phyloP scores from a whole-genome alignment of 73 alveolate genomes.

The Paramecium bursaria region DNA sequence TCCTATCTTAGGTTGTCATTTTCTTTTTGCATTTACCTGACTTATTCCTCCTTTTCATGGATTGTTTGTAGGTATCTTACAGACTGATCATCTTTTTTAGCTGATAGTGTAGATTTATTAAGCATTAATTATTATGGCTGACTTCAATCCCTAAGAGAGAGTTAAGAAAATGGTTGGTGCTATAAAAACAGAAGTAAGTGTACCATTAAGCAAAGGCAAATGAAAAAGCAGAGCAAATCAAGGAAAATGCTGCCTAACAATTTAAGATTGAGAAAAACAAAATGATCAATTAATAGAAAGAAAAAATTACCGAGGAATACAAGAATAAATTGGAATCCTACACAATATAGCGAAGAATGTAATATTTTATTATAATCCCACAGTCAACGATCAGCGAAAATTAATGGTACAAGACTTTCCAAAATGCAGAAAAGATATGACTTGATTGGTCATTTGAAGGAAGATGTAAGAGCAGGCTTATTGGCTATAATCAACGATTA shows the following conservation, averaged over 20 bases:
- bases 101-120: no score
- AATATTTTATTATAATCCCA: not conserved
- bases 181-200: slow-evolving; percentile 62
- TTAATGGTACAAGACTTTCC: slow-evolving; percentile 76
- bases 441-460: slow-evolving; percentile 73
- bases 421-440: slow-evolving; percentile 83
- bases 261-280: slow-evolving; percentile 67
- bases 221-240: slow-evolving; percentile 68
- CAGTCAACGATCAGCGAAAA: slow-evolving; percentile 79
- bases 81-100: no score
- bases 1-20: no score
- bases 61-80: no score
- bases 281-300: slow-evolving; percentile 60
- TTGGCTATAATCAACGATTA: slow-evolving; percentile 69
- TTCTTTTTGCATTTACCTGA: no score
- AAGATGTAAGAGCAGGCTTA: slow-evolving; percentile 69
- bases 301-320: slow-evolving; percentile 64
- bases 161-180: slow-evolving; percentile 71
- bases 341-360: slow-evolving; percentile 68
- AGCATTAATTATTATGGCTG: no score
- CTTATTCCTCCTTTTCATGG: no score
- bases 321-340: slow-evolving; percentile 61
- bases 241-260: slow-evolving; percentile 67
- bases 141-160: slow-evolving; percentile 70
- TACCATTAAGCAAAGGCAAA: slow-evolving; percentile 20